Evolutionary conservation across 495 filamentous ascomycete genomes (phyloP), one percentile per base, ranked within the genome.

Genomic region (Penicillium diatomitis): DNA sequence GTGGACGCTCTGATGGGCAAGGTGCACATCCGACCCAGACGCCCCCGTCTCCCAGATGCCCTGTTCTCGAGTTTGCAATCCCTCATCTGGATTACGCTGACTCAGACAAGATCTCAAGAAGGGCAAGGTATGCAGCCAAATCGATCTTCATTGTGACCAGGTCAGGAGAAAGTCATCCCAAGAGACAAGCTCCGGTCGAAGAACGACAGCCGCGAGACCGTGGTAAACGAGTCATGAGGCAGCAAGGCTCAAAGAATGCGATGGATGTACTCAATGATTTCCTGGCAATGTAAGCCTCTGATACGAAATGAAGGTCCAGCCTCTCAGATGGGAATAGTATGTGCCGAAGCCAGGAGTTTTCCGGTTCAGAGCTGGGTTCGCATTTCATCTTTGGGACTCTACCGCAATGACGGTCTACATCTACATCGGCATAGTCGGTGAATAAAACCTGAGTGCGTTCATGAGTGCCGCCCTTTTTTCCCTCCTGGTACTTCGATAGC

Each of bases 261-360:
- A 32, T 32, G 28, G 47, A 49, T 42, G 12, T 49, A 32, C 38
- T 49, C 2, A 32, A 39, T 4, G 47, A 49, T 6, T 49, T 49
- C 29, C 8, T 41, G 8, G 41, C 30, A 9, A 44, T 33, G 41
- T 44, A 20, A 20, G 20, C 20, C 20, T 20, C 20, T 20, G 20
- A 1, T 20, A 20, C 20, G 0, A 20, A 20, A 20, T 20, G 31
- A 44, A 3, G 10, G 3, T 36, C 4, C 4, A 36, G 6, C 8
- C 9, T n/a, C 20, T 8, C 10, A 36, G 11, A 35, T 2, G 10
- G 31, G 6, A 3, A 36, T 10, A 3, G 5, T 27, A 8, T 30
- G 33, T 8, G 40, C 27, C 27, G 12, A n/a, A 40, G 20, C 7
- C 8, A 7, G n/a, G 3, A 28, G 3, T 30, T 7, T 3, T 20